Base-by-base conservation (phyloP, 805 yeast species). In the Huiozyma naganishii region DNA sequence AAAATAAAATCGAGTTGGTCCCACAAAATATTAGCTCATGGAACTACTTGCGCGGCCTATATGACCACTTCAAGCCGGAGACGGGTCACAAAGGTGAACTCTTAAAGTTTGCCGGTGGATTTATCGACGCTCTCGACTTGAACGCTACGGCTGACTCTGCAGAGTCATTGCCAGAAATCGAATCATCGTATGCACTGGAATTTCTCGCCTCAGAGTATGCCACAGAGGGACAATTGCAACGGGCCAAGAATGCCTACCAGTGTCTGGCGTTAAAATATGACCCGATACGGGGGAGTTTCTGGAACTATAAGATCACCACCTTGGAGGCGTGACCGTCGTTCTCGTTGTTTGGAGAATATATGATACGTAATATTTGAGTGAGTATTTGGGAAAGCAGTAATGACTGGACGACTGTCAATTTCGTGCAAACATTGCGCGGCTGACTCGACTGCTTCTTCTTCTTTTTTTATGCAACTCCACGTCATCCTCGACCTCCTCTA, bases 11-110 rank as follows among this genome's bases (percentile, higher is more conserved):
- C 17, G 65, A 50, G 3, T 33, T 62, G 32, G 79, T 87, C 1
- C 95, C 96, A 0, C 86, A 83, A 38, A 90, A 92, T 58, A 79
- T 83, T 38, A 79, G 94, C 6, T 67, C 83, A 0, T 90, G 97
- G 98, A 81, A 82, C 53, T 92, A 90, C 57, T 60, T 88, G 12
- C 57, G 61, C 6, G 95, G 90, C 8, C 51, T 85, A 0, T 70
- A 71, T 52, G 62, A 65, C 11, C 44, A 50, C 30, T 49, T 54
- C 39, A 38, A 43, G n/a, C 36, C 46, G 27, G 43, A 49, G 4
- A 11, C n/a, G 11, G 49, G 52, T 37, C 61, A 64, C 23, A 50
- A 76, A 7, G 37, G 45, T 0, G 70, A 65, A 0, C 57, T 80
- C 33, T 68, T 75, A 45, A 55, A 48, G 1, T 75, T 81, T 44